These are phyloP conservation scores for Acanthochlamys bracteata DNA, from an alignment of 106 monocot genomes.

Conservation along the genomic window DNA sequence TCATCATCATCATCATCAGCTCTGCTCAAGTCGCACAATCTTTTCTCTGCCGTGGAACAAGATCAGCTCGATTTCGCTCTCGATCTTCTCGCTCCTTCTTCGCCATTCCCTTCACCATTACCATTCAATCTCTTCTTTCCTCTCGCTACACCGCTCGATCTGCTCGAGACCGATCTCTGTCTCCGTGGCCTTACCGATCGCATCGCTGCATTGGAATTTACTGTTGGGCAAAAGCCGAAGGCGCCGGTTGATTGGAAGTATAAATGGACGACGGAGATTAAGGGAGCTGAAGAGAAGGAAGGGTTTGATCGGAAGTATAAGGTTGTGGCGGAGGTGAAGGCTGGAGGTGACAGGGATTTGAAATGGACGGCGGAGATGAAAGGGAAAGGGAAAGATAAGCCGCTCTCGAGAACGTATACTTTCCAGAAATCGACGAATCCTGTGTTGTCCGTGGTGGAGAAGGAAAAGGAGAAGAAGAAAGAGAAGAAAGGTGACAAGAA, in stretches of 20 bases:
- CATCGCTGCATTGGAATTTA: constrained; percentile 66
- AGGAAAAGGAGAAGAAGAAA: constrained; percentile 4
- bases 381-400: constrained; percentile 13
- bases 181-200: constrained; percentile 51
- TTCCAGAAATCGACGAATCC: constrained; percentile 20
- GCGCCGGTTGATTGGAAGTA: constrained; percentile 43
- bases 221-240: constrained; percentile 11
- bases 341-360: constrained; percentile 26
- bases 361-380: constrained; percentile 22
- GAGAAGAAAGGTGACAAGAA: constrained; percentile 1
- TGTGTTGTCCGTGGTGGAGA: background rate
- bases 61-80: constrained; percentile 22
- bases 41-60: background rate
- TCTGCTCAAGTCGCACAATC: background rate
- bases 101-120: constrained; percentile 1
- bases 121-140: constrained; percentile 13
- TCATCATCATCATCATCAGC: too few species aligned
- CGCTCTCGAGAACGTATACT: constrained; percentile 18
- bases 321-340: constrained; percentile 36
- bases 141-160: constrained; percentile 7
- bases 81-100: constrained; percentile 25
- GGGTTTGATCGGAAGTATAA: constrained; percentile 54
- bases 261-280: constrained; percentile 75
- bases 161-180: constrained; percentile 21
- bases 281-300: constrained; percentile 20